Evolutionary conservation across 75 land plant species (phyloP).

Genomic region (Selaginella moellendorffii): DNA sequence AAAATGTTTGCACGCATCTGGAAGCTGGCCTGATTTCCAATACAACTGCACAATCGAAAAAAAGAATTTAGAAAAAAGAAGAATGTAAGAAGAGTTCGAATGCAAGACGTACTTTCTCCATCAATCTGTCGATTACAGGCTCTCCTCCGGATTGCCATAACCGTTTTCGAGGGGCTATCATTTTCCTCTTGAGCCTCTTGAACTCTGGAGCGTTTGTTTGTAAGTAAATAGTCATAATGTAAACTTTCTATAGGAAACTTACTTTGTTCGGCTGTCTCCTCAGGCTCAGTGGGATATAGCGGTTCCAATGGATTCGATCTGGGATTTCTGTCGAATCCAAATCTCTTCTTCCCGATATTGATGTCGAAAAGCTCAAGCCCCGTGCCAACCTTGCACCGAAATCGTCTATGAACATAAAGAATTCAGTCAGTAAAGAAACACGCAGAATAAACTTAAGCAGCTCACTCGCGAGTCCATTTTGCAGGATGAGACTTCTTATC

Average conservation of each 20-base stretch:
- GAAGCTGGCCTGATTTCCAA: background rate
- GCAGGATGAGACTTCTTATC: constrained; percentile 12
- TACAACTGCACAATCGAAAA: background rate
- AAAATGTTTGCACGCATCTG: constrained; percentile 2
- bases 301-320: constrained; percentile 29
- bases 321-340: constrained; percentile 20
- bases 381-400: constrained; percentile 12
- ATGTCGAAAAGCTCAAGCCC: constrained; percentile 24
- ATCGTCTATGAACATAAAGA: constrained; percentile 9
- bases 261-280: constrained; percentile 25
- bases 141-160: constrained; percentile 6
- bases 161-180: constrained; percentile 13
- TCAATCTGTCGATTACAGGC: constrained; percentile 14
- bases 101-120: constrained; percentile 18
- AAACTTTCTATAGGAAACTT: constrained; percentile 5
- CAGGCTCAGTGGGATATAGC: constrained; percentile 20
- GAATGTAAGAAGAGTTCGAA: no score
- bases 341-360: constrained; percentile 23
- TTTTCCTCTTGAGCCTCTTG: constrained; percentile 15
- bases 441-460: background rate
- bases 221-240: background rate
- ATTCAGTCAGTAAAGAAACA: background rate
- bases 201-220: constrained; percentile 13
- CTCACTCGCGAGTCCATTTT: constrained; percentile 18
- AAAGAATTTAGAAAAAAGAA: background rate